phyloP scores from a whole-genome alignment of 805 yeast species.

The Wickerhamiella cacticola region DNA sequence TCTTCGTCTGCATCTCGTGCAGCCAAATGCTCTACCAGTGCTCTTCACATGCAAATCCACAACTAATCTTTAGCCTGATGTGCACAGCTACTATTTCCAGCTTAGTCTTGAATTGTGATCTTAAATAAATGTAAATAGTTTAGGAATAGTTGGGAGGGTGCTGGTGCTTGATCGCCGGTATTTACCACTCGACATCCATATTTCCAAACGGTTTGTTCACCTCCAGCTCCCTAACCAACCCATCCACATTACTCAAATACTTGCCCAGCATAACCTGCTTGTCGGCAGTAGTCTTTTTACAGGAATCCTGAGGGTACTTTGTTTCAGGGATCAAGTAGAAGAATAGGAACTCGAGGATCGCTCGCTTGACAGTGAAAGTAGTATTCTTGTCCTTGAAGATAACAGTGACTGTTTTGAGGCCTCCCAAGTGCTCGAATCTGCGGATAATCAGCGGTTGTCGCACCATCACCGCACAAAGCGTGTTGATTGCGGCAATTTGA shows the following conservation, averaged over 20 bases:
- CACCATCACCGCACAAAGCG: conserved; percentile 47
- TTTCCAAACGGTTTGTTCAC: conserved; percentile 40
- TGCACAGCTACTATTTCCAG: too few relatives aligned
- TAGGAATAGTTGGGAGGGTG: too few relatives aligned
- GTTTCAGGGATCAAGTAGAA: conserved; percentile 58
- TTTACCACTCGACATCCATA: conserved; percentile 38
- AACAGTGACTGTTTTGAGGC: conserved; percentile 42
- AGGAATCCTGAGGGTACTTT: conserved; percentile 17
- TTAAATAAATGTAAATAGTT: too few relatives aligned
- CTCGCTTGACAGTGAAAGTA: conserved; percentile 45
- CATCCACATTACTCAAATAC: conserved; percentile 36
- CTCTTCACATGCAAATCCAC: too few relatives aligned
- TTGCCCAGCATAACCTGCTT: conserved; percentile 35
- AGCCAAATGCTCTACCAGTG: too few relatives aligned
- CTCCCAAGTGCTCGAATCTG: conserved; percentile 44
- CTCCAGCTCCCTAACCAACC: conserved; percentile 36
- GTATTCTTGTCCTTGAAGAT: conserved; percentile 33
- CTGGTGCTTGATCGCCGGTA: too few relatives aligned
- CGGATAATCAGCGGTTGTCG: conserved; percentile 47
- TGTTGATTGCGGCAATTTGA: conserved; percentile 37
- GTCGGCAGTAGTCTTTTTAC: conserved; percentile 34
- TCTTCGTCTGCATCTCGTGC: too few relatives aligned
- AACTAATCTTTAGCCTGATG: too few relatives aligned
- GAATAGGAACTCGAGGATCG: conserved; percentile 55
- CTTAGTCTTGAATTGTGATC: too few relatives aligned